Percentiles rank a stretch among this genome's conserved stretches.
phyloP scores from a whole-genome alignment of 2,329 filamentous ascomycete genomes.

The Xylariaceae sp. region DNA sequence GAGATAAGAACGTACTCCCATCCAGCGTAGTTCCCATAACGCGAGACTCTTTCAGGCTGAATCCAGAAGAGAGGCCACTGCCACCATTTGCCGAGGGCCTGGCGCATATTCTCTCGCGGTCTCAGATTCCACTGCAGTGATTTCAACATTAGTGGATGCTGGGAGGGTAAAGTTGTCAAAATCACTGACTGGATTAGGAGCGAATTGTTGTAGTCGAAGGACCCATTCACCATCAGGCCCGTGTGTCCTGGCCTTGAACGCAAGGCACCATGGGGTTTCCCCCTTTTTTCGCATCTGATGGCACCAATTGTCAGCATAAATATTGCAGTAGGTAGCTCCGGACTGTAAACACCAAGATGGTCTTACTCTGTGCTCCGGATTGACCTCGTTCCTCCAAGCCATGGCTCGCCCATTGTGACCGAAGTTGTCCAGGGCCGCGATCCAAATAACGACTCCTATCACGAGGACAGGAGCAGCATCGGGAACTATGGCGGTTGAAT shows the following conservation, averaged over 20 bases:
- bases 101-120: background rate
- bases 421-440: background rate
- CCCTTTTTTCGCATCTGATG: background rate
- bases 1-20: background rate
- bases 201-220: background rate
- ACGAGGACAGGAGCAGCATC: background rate
- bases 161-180: background rate
- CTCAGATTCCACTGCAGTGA: background rate
- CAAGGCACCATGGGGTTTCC: background rate
- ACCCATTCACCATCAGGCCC: background rate
- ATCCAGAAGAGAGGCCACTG: constrained; percentile 5
- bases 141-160: background rate
- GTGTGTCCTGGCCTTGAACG: background rate
- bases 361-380: background rate
- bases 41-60: constrained; percentile 1
- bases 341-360: background rate
- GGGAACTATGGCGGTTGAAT: background rate
- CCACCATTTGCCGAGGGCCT: background rate
- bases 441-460: background rate
- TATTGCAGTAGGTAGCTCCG: too few species aligned
- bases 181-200: background rate
- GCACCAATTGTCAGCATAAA: background rate
- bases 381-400: background rate
- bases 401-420: background rate
- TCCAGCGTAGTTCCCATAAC: background rate